These are phyloP conservation scores for Cavenderia fasciculata DNA, from an alignment of 78 protist genomes.

Conservation along the genomic window DNA sequence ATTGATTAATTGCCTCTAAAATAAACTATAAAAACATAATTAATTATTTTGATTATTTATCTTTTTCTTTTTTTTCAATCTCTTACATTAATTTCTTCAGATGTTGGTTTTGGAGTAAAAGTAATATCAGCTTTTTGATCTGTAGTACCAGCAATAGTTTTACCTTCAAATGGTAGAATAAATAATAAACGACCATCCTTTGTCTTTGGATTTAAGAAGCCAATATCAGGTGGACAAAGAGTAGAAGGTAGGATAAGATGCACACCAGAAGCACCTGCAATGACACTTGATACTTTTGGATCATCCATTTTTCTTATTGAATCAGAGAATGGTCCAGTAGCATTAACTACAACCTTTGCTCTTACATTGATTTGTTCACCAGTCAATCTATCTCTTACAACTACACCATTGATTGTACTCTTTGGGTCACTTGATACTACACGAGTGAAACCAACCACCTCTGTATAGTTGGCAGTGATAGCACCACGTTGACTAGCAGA, in stretches of 20 bases:
- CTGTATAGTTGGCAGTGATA: constrained; percentile 85
- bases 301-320: constrained; percentile 86
- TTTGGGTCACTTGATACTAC: not conserved
- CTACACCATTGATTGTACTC: constrained; percentile 81
- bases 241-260: constrained; percentile 84
- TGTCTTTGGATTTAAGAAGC: constrained; percentile 87
- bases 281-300: constrained; percentile 15
- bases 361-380: constrained; percentile 74
- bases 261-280: constrained; percentile 86
- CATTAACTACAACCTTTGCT: constrained; percentile 86
- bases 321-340: constrained; percentile 94
- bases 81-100: constrained; percentile 80
- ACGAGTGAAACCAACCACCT: constrained; percentile 42
- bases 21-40: too few species aligned
- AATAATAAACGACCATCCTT: constrained; percentile 96
- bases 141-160: constrained; percentile 94
- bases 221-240: constrained; percentile 68
- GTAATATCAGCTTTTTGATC: constrained; percentile 80
- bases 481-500: constrained; percentile 95
- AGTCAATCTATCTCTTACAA: constrained; percentile 86
- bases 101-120: constrained; percentile 72
- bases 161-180: constrained; percentile 93
- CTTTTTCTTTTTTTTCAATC: too few species aligned
- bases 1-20: too few species aligned
- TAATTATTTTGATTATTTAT: too few species aligned